Conservation (phyloP, 345 rosid genomes). For the Syzygium aqueum region DNA sequence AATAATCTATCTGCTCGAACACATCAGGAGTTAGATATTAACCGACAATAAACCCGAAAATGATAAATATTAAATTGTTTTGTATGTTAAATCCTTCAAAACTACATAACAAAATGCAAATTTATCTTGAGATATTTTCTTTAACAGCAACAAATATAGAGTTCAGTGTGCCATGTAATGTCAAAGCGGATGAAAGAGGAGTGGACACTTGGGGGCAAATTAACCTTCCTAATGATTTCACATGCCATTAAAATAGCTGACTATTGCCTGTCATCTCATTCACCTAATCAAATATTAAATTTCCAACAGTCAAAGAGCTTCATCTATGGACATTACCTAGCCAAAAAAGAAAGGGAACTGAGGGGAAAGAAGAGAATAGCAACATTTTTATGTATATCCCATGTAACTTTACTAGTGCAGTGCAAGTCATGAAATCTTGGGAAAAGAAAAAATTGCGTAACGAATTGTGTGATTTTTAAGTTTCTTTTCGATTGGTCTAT, state of each 20-base stretch:
- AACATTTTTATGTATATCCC: not conserved
- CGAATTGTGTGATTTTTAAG: not conserved
- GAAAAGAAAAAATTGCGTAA: not conserved
- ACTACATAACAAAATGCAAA: not conserved
- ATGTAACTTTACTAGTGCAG: not conserved
- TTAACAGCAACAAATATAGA: not conserved
- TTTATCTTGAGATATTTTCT: not conserved
- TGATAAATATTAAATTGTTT: not conserved
- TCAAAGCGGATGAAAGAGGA: not conserved
- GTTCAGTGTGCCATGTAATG: not conserved
- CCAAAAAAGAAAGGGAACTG: not conserved
- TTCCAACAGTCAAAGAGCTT: not conserved
- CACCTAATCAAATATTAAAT: not conserved
- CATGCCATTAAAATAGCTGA: not conserved
- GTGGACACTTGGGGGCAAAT: not conserved
- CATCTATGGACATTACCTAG: not conserved
- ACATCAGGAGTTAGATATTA: not conserved
- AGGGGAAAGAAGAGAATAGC: not conserved
- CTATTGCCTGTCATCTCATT: not conserved
- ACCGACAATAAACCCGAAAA: not conserved
- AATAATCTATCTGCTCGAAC: not conserved
- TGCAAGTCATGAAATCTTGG: not conserved
- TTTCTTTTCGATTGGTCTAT: not conserved
- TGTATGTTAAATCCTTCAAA: not conserved
- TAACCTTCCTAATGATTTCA: not conserved